Percentiles rank a stretch among this genome's conserved stretches.
Evolutionary conservation across 805 yeast genomes (phyloP).

Genomic region (Wickerhamiella allomyrinae): DNA sequence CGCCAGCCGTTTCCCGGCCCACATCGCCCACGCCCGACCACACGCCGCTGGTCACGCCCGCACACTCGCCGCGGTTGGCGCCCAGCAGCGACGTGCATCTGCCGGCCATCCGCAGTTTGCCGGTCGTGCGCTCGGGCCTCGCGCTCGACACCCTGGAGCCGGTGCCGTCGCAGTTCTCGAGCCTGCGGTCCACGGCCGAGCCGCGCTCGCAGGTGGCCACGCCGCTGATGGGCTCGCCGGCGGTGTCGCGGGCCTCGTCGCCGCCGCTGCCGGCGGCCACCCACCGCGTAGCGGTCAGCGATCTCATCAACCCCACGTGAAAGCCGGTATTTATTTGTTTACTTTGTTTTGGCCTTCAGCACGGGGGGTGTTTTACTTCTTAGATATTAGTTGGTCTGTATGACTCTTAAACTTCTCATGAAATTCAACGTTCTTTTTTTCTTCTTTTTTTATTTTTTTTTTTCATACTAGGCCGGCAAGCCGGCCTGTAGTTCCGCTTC

Average conservation of each 20-base stretch:
- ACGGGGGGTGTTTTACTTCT: background rate
- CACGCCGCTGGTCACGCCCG: constrained; percentile 33
- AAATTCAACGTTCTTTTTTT: no score
- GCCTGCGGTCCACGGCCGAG: constrained; percentile 3
- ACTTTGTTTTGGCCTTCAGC: background rate
- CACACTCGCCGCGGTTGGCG: constrained; percentile 31
- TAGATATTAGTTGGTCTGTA: background rate
- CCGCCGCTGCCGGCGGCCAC: constrained; percentile 6
- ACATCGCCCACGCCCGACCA: constrained; percentile 29
- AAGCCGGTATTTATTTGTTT: background rate
- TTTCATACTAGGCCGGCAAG: no score
- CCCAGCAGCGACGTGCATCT: constrained; percentile 26
- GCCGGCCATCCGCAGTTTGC: constrained; percentile 27
- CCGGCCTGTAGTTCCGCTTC: no score
- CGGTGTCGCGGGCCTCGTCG: constrained; percentile 11
- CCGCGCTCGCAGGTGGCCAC: constrained; percentile 3
- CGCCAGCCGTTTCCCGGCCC: constrained; percentile 27
- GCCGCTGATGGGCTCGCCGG: constrained; percentile 5
- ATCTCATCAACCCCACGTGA: constrained; percentile 10
- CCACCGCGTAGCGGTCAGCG: constrained; percentile 12
- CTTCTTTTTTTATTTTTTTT: no score
- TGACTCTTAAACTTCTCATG: background rate
- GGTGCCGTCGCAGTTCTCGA: constrained; percentile 5
- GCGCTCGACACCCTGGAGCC: constrained; percentile 8
- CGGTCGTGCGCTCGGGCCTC: constrained; percentile 9